Base-by-base conservation (phyloP, 2,329 filamentous ascomycete genomes). In the Ramichloridium luteum region DNA sequence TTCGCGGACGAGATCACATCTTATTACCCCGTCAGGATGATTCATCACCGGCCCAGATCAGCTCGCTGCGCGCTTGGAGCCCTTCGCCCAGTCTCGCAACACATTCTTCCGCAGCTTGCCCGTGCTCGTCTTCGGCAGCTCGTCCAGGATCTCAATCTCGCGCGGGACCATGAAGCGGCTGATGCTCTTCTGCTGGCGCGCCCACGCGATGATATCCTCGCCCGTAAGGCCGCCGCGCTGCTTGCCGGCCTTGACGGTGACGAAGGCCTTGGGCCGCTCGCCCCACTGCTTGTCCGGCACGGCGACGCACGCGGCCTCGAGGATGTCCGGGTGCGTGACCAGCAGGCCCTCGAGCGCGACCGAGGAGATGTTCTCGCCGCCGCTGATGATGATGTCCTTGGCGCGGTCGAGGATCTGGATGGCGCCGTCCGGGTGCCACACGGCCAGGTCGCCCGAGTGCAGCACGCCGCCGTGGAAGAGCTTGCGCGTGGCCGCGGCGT, bases 311-410 rank as follows among this genome's bases (percentile, higher is more conserved):
- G 84, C 90, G 1, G 80, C 86, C 61, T 98, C 90, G 14, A 98
- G 72, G 22, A 98, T 74, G 43, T 83, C 75, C 0, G 86, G 84
- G 54, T 98, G 90, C 29, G 83, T 78, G 4, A 79, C 79, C 1
- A 98, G 70, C 76, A 93, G 83, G 37, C 77, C 74, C 59, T 98
- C 90, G 3, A 98, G 69, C 0, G 90, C 85, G 1, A 98, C 80
- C 0, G 82, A 92, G 3, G 83, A 93, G 40, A 98, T 96, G 55
- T 98, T 98, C 58, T 98, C 90, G 35, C 90, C 90, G 28, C 88
- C 86, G 32, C 82, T 92, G 41, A 98, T 98, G 50, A 98, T 98
- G 32, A 98, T 94, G 53, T 98, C 90, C 64, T 98, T 98, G 10
- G 84, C 82, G 13, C 90, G 72, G 58, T 98, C 90, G 36, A 92